Conservation (phyloP, 1,284 basidiomycete genomes). For the Laetiporus sulphureus region DNA sequence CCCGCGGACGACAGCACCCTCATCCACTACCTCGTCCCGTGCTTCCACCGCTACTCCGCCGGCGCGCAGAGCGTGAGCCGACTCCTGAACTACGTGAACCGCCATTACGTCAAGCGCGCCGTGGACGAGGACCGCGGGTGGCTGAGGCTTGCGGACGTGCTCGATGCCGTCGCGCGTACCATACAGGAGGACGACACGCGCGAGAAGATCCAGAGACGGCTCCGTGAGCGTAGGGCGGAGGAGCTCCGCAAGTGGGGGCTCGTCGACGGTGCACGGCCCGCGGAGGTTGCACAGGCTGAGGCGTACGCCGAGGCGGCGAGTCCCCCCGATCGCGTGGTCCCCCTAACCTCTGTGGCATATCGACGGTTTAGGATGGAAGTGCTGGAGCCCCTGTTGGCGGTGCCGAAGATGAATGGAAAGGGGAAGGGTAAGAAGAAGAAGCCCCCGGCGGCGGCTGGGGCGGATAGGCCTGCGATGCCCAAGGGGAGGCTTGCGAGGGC, state of each 20-base stretch:
- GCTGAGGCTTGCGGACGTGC: slow-evolving; percentile 59
- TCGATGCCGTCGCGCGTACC: slow-evolving; percentile 54
- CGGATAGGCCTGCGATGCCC: slow-evolving; percentile 36
- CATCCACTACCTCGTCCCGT: slow-evolving; percentile 61
- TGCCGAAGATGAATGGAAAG: slow-evolving; percentile 52
- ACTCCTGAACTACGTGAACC: slow-evolving; percentile 71
- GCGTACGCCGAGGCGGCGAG: slow-evolving; percentile 69
- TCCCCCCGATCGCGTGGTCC: slow-evolving; percentile 54
- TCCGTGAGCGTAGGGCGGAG: slow-evolving; percentile 50
- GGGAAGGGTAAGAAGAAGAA: slow-evolving; percentile 44
- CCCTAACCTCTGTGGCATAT: slow-evolving; percentile 54
- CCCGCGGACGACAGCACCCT: slow-evolving; percentile 61
- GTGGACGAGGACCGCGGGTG: slow-evolving; percentile 73
- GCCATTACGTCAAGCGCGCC: slow-evolving; percentile 70
- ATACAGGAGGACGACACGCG: slow-evolving; percentile 45
- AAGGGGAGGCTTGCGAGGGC: slow-evolving; percentile 62
- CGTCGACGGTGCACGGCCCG: slow-evolving; percentile 40
- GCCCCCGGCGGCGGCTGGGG: slow-evolving; percentile 24
- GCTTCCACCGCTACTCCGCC: slow-evolving; percentile 59
- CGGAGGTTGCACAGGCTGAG: slow-evolving; percentile 48
- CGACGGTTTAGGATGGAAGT: slow-evolving; percentile 66
- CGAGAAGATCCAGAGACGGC: slow-evolving; percentile 47
- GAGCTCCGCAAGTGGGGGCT: slow-evolving; percentile 70
- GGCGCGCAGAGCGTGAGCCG: slow-evolving; percentile 62
- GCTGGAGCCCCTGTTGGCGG: slow-evolving; percentile 58